Conservation (phyloP, 345 rosid species). For the Eucalyptus shirleyi region DNA sequence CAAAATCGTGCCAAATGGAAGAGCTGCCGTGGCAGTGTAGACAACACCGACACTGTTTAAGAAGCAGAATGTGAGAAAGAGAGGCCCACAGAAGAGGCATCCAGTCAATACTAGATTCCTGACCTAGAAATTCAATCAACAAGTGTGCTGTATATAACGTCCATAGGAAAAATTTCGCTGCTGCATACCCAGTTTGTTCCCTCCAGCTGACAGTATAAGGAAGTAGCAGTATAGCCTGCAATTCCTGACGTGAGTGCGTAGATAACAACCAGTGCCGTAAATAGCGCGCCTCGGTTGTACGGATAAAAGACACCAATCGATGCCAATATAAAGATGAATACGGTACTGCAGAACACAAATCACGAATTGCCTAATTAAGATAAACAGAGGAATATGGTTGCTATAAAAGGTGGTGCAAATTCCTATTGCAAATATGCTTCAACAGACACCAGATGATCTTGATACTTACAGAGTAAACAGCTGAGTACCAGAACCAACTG, state of each 20-base stretch:
- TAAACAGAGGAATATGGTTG: neutral
- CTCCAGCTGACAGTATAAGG: too few species aligned
- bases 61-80: slow-evolving; percentile 32
- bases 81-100: slow-evolving; percentile 30
- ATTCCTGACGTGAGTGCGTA: too few species aligned
- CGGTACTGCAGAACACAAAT: too few species aligned
- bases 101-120: slow-evolving; percentile 29
- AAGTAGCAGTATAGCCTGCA: too few species aligned
- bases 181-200: slow-evolving; percentile 6
- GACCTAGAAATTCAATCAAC: slow-evolving; percentile 2
- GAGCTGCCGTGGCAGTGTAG: slow-evolving; percentile 34
- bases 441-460: neutral
- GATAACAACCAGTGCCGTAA: too few species aligned
- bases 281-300: too few species aligned
- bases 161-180: neutral
- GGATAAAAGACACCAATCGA: too few species aligned
- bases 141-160: neutral
- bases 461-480: slow-evolving; percentile 30
- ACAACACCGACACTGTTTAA: slow-evolving; percentile 30
- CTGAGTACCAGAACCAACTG: slow-evolving; percentile 38
- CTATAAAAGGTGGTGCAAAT: neutral
- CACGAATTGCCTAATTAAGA: too few species aligned
- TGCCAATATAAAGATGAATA: too few species aligned
- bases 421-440: neutral
- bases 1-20: slow-evolving; percentile 31